Evolutionary conservation across 2,329 filamentous ascomycete genomes (phyloP).

Genomic region (Dothideomycetes sp.): DNA sequence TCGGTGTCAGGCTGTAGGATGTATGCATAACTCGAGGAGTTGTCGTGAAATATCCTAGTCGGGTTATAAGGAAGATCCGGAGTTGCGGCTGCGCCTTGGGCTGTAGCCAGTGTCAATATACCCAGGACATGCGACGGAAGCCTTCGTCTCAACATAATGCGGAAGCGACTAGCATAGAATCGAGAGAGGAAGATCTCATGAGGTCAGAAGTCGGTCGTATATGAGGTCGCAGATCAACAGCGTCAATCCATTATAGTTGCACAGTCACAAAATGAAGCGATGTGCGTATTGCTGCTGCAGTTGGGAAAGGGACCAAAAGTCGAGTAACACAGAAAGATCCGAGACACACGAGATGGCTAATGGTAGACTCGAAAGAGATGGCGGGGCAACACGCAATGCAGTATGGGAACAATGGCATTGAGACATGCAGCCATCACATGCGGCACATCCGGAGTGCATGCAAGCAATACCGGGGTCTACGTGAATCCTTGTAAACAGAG

Average conservation of each 20-base stretch:
- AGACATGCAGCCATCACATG: neutral
- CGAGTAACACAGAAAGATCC: neutral
- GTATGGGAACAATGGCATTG: neutral
- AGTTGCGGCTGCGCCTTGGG: constrained; percentile 12
- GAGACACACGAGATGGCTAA: neutral
- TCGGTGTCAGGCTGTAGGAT: constrained; percentile 50
- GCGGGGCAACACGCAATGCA: neutral
- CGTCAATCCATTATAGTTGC: neutral
- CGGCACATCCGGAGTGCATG: neutral
- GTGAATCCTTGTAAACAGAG: neutral
- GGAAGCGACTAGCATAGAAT: neutral
- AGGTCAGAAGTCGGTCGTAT: neutral
- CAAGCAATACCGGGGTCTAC: neutral
- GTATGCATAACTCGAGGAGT: constrained; percentile 47
- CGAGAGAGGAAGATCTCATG: neutral
- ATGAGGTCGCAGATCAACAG: neutral
- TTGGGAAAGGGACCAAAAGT: too few relatives aligned
- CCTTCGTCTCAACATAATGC: constrained; percentile 5
- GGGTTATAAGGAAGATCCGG: constrained; percentile 64
- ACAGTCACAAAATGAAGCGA: neutral
- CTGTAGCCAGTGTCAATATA: constrained; percentile 5
- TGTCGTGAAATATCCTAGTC: constrained; percentile 51
- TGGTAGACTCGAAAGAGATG: neutral
- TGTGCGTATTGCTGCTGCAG: too few relatives aligned
- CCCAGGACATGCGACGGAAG: constrained; percentile 3